These are phyloP conservation scores for Lepiota brunneoincarnata DNA, from an alignment of 768 basidiomycete species.

Conservation along the genomic window DNA sequence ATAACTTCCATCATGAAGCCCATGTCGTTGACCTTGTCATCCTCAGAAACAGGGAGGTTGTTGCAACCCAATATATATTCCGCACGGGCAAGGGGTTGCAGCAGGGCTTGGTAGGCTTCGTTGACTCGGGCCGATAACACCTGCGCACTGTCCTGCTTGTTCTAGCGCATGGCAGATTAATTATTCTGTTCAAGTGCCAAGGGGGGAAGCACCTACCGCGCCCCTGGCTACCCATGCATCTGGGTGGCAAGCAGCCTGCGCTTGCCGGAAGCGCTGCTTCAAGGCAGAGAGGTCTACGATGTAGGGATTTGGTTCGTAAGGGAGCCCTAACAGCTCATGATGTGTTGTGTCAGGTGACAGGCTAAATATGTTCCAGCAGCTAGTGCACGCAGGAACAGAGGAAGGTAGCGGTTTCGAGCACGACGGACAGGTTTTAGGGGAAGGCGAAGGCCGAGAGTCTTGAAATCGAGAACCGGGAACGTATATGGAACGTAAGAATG, in stretches of 20 bases:
- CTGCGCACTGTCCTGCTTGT: constrained; percentile 58
- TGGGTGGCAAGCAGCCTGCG: constrained; percentile 81
- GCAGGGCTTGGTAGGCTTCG: constrained; percentile 74
- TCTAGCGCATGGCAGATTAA: constrained; percentile 29
- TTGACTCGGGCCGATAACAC: constrained; percentile 75
- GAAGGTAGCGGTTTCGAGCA: constrained; percentile 63
- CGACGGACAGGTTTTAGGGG: constrained; percentile 45
- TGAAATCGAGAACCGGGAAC: not conserved
- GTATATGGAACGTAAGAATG: not conserved
- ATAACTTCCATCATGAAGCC: constrained; percentile 75
- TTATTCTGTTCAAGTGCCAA: constrained; percentile 1
- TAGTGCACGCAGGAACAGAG: constrained; percentile 68
- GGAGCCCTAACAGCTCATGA: constrained; percentile 67
- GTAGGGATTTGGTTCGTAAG: constrained; percentile 67
- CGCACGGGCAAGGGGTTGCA: constrained; percentile 70
- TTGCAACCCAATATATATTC: constrained; percentile 77
- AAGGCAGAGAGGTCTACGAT: constrained; percentile 58
- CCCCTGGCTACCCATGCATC: constrained; percentile 78
- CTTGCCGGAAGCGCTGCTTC: constrained; percentile 62
- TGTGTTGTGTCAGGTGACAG: constrained; percentile 55
- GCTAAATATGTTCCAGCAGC: constrained; percentile 66
- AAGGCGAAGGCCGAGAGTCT: not conserved
- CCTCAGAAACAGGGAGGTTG: constrained; percentile 57
- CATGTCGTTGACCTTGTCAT: constrained; percentile 69
- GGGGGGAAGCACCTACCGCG: constrained; percentile 37